Evolutionary conservation across 441 rosid species (phyloP).

Genomic region (Cnidoscolus chayamansa): DNA sequence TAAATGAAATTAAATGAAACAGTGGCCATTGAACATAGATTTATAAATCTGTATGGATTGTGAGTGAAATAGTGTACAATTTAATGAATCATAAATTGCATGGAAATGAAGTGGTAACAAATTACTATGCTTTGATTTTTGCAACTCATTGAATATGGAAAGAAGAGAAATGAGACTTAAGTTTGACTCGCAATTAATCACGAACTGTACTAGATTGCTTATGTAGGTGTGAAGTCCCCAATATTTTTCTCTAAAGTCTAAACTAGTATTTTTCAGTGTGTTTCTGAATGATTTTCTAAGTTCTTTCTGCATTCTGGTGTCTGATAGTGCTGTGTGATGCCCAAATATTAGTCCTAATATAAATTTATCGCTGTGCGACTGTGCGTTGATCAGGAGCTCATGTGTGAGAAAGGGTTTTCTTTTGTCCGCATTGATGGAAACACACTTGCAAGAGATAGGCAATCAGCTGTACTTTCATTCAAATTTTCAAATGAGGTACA

Average conservation of each 20-base stretch:
- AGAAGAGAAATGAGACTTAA: neutral
- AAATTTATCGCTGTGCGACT: conserved; percentile 16
- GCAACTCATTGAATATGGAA: neutral
- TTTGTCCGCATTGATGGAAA: conserved; percentile 96
- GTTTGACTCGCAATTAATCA: neutral
- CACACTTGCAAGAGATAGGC: conserved; percentile 83
- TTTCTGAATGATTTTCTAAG: neutral
- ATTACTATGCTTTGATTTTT: neutral
- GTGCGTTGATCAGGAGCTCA: conserved; percentile 54
- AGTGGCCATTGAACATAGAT: neutral
- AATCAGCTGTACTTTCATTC: conserved; percentile 74
- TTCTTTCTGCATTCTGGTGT: conserved; percentile 16
- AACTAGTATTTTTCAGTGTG: neutral
- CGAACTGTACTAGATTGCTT: neutral
- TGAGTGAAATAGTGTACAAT: neutral
- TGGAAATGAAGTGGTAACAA: neutral
- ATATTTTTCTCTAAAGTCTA: neutral
- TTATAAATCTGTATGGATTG: neutral
- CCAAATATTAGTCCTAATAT: conserved; percentile 5
- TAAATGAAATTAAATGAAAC: too few species aligned
- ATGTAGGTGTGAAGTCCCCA: neutral
- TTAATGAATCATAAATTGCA: neutral
- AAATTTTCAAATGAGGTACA: conserved; percentile 64
- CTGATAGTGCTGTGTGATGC: neutral
- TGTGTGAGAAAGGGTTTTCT: conserved; percentile 74